A percentile compares a stretch with the other conserved stretches of the same genome.
These are phyloP conservation scores for Lipomyces lipofer DNA, from an alignment of 805 yeast genomes.

Conservation along the genomic window DNA sequence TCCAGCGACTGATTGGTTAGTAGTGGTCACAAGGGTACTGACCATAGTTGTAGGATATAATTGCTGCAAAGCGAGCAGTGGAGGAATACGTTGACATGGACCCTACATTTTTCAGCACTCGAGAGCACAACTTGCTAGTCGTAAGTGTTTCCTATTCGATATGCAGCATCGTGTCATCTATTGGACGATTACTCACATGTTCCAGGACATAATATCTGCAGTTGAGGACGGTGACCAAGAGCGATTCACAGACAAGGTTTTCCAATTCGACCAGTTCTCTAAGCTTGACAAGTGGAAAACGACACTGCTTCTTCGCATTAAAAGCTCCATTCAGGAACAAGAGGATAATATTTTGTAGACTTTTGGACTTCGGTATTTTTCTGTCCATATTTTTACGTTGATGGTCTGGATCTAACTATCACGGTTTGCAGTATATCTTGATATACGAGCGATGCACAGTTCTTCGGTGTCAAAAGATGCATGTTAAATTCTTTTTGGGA, in stretches of 20 bases:
- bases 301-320: conserved; percentile 75
- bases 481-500: too few species aligned
- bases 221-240: conserved; percentile 79
- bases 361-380: too few species aligned
- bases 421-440: too few species aligned
- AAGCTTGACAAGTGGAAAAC: conserved; percentile 92
- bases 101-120: conserved; percentile 62
- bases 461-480: too few species aligned
- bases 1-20: background rate
- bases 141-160: background rate
- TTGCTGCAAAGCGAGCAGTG: conserved; percentile 77
- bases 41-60: conserved; percentile 52
- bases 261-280: conserved; percentile 81
- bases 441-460: too few species aligned
- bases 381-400: background rate
- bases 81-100: conserved; percentile 69
- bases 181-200: background rate
- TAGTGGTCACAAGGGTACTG: too few species aligned
- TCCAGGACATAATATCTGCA: conserved; percentile 65
- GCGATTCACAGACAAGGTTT: conserved; percentile 68
- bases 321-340: conserved; percentile 66
- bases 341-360: conserved; percentile 43
- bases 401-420: too few species aligned
- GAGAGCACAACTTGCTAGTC: conserved; percentile 69
- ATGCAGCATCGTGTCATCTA: too few species aligned